Evolutionary conservation across 768 basidiomycete genomes (phyloP), one percentile per base, ranked within the genome.

Genomic region (Chalciporus piperatus): DNA sequence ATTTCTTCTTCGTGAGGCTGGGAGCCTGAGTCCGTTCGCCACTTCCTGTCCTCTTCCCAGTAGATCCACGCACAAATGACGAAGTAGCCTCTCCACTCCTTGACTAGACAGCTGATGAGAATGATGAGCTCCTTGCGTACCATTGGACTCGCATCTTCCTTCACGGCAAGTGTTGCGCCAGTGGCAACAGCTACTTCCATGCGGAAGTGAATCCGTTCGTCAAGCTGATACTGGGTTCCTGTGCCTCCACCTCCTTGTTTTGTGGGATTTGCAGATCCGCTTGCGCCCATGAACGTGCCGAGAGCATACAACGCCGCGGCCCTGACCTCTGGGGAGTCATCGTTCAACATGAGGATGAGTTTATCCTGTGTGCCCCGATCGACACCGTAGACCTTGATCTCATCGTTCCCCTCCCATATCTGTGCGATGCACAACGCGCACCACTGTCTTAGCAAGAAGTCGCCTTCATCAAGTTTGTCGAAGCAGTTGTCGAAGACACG

Each of bases 1-100:
- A 89, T 64, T 48, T 92, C 88, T n/a, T 91, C 87, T 43, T 86
- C 84, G 27, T 76, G 74, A 27, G 70, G 59, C 51, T 69, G 61
- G 27, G 55, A 41, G 19, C 54, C 59, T 14, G 68, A 58, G 33
- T 59, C 76, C 62, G 47, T 72, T 57, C 78, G 71, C 81, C 86
- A 84, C 52, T 77, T 80, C 45, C 85, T 72, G 59, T 96, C 90
- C 66, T 95, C 91, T 64, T 97, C 94, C 84, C 91, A 91, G 65
- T 97, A 95, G 9, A 92, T 73, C 95, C 96, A 98, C 1, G 96
- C 94, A 55, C 96, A 97, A 35, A 94, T 84, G 43, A 96, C 91
- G 60, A 98, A 93, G 74, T 91, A 91, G 7, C 96, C 97, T 50
- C 93, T 76, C 92, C 95, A 98, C 67, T 98, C 96, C 67, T 93